Evolutionary conservation across 73 alveolate genomes (phyloP).

Genomic region (Tetrahymena elliotti): DNA sequence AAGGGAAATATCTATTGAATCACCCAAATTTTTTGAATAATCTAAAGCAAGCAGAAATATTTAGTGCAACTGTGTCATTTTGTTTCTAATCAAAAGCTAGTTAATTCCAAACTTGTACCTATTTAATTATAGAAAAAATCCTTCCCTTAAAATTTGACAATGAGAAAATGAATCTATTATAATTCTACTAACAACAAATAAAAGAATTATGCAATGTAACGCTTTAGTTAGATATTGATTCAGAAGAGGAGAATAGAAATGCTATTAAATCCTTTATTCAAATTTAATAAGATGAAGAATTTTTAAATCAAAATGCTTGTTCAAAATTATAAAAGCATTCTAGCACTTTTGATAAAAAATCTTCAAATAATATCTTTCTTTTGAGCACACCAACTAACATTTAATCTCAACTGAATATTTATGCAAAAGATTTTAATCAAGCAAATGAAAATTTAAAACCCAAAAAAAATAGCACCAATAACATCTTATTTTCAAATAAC

Average conservation of each 20-base stretch:
- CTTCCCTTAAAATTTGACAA: background rate
- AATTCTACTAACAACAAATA: too few species aligned
- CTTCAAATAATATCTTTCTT: background rate
- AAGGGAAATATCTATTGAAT: background rate
- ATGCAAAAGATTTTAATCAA: background rate
- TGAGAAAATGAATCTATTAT: background rate
- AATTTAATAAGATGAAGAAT: background rate
- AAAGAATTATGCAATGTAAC: background rate
- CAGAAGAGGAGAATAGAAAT: background rate
- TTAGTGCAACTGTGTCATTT: background rate
- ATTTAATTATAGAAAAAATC: background rate
- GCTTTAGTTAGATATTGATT: background rate
- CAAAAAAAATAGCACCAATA: background rate
- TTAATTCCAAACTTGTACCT: background rate
- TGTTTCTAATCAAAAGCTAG: background rate
- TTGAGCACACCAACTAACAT: background rate
- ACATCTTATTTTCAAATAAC: too few species aligned
- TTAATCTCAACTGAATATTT: background rate
- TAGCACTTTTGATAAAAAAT: background rate
- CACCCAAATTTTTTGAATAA: background rate
- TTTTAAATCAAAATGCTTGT: background rate
- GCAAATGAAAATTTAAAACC: background rate
- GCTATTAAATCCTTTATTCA: background rate
- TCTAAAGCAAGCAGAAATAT: background rate
- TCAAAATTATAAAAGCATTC: background rate